phyloP scores from a whole-genome alignment of 495 filamentous ascomycete species.

The Penicillium cataractarum region DNA sequence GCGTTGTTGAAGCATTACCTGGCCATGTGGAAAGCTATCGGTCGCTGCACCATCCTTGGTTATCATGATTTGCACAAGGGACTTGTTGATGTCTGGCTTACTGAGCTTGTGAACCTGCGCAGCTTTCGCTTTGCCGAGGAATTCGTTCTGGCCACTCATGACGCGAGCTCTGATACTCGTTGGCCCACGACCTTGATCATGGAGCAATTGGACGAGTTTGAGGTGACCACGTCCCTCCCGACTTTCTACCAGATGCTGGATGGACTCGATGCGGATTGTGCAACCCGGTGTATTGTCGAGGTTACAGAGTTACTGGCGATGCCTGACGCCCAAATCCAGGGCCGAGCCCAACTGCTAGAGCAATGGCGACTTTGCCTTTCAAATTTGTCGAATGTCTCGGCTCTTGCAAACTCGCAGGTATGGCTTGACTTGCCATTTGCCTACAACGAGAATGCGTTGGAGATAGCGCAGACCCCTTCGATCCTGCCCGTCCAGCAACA shows the following conservation, averaged over 20 bases:
- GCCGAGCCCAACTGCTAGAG: constrained; percentile 26
- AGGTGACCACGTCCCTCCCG: constrained; percentile 8
- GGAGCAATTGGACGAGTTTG: constrained; percentile 27
- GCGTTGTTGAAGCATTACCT: constrained; percentile 29
- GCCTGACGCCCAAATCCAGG: constrained; percentile 14
- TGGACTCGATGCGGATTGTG: constrained; percentile 28
- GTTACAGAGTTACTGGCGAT: constrained; percentile 38
- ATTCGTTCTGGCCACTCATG: constrained; percentile 36
- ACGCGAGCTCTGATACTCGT: constrained; percentile 10
- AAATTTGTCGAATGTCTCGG: constrained; percentile 22
- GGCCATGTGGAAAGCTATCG: constrained; percentile 47
- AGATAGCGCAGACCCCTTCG: neutral
- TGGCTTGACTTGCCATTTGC: constrained; percentile 35
- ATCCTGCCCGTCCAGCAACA: constrained; percentile 27
- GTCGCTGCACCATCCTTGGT: constrained; percentile 40
- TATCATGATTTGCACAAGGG: constrained; percentile 37
- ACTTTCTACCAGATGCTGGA: constrained; percentile 27
- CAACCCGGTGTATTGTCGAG: constrained; percentile 34
- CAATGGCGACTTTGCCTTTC: constrained; percentile 40
- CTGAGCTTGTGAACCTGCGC: constrained; percentile 23
- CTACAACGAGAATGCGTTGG: neutral
- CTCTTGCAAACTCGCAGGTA: constrained; percentile 26
- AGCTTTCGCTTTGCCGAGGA: constrained; percentile 36
- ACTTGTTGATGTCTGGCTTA: constrained; percentile 39
- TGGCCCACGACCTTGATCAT: constrained; percentile 38